These are phyloP conservation scores for Guadua angustifolia DNA, from an alignment of 176 grass and related monocot genomes.

Conservation along the genomic window DNA sequence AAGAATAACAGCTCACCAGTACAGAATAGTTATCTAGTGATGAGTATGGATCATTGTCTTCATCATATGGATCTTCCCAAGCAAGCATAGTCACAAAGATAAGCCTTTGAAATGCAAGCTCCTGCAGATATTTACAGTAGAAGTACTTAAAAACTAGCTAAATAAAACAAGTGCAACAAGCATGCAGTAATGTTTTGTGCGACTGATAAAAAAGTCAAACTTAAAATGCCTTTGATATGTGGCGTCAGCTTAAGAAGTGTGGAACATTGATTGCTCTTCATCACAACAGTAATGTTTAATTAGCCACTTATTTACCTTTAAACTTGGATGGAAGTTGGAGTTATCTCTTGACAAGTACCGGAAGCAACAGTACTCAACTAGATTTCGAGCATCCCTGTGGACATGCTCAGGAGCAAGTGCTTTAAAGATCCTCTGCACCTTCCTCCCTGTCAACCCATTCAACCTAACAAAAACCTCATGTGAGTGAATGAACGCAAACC, in stretches of 20 bases:
- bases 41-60: conserved; percentile 47
- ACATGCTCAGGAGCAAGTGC: conserved; percentile 67
- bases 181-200: conserved; percentile 30
- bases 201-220: conserved; percentile 17
- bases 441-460: conserved; percentile 75
- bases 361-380: conserved; percentile 98
- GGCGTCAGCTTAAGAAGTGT: background rate
- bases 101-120: conserved; percentile 93
- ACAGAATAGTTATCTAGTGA: conserved; percentile 65
- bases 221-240: background rate
- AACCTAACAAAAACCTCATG: conserved; percentile 64
- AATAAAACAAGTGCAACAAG: conserved; percentile 31
- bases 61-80: conserved; percentile 76
- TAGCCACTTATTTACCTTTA: conserved; percentile 69
- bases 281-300: conserved; percentile 28
- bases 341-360: conserved; percentile 82
- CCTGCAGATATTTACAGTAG: conserved; percentile 56
- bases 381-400: conserved; percentile 66
- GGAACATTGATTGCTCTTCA: conserved; percentile 9
- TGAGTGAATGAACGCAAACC: background rate
- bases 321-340: conserved; percentile 82
- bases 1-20: conserved; percentile 55
- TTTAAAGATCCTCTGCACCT: conserved; percentile 85
- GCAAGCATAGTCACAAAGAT: conserved; percentile 98
- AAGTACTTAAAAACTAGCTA: conserved; percentile 20